These are phyloP conservation scores for Ailanthus altissimus DNA, from an alignment of 345 rosid genomes.

Conservation along the genomic window DNA sequence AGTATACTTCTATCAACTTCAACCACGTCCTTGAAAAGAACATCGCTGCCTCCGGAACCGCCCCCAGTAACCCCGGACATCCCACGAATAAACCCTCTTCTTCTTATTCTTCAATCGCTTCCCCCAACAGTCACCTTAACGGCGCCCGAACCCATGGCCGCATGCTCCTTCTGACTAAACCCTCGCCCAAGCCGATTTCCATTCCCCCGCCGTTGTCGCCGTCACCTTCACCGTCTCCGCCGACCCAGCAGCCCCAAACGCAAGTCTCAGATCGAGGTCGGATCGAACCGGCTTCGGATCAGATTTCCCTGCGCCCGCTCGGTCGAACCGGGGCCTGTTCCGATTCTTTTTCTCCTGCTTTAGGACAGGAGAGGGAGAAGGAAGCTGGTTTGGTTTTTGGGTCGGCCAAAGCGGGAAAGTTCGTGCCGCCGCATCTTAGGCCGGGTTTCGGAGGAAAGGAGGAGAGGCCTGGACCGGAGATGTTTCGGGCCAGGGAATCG, in stretches of 20 bases:
- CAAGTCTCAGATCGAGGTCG: conserved; percentile 30
- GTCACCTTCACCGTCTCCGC: conserved; percentile 27
- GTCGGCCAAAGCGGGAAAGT: conserved; percentile 50
- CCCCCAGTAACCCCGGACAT: conserved; percentile 8
- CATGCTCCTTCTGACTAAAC: conserved; percentile 82
- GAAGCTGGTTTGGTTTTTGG: conserved; percentile 22
- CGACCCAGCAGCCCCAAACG: conserved; percentile 10
- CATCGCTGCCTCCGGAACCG: conserved; percentile 27
- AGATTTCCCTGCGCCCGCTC: conserved; percentile 65
- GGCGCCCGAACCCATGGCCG: conserved; percentile 63
- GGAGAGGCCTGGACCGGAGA: conserved; percentile 49
- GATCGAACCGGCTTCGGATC: conserved; percentile 36
- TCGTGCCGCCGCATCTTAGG: conserved; percentile 95
- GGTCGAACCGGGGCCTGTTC: conserved; percentile 50
- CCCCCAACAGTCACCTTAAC: conserved; percentile 25
- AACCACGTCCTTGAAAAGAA: conserved; percentile 69
- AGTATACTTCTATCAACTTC: conserved; percentile 70
- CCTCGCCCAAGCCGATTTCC: conserved; percentile 54
- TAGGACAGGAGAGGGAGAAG: conserved; percentile 29
- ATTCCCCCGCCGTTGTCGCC: conserved; percentile 26
- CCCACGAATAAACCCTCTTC: conserved; percentile 33
- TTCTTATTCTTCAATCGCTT: conserved; percentile 49
- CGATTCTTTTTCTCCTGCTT: conserved; percentile 28
- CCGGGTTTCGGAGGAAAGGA: conserved; percentile 73
- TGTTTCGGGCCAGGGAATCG: conserved; percentile 25